Conservation (phyloP, 108 stramenopile genomes). For the Nitzschia palea region DNA sequence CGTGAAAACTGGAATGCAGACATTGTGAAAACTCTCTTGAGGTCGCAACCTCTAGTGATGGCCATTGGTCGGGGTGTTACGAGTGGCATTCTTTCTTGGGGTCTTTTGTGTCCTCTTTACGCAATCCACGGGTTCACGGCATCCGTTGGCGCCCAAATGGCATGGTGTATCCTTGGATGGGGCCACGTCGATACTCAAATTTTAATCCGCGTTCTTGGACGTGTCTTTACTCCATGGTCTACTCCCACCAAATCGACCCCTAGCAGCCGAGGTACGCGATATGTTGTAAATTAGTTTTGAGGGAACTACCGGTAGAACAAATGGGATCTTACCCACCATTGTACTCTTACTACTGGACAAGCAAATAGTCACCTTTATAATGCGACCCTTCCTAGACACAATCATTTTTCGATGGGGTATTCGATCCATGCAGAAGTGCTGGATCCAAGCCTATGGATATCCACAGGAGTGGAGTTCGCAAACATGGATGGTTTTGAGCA, state of each 20-base stretch:
- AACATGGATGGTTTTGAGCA: not conserved
- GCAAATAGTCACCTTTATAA: no score
- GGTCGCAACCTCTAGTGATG: not conserved
- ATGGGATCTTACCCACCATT: not conserved
- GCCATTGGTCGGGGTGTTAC: not conserved
- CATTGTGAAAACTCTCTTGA: not conserved
- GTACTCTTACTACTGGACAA: not conserved
- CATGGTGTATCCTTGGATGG: not conserved
- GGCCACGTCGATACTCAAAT: conserved; percentile 1
- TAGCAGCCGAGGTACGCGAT: conserved; percentile 2
- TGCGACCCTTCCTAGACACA: not conserved
- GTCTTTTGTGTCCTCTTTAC: not conserved
- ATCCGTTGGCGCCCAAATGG: not conserved
- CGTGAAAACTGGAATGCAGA: not conserved
- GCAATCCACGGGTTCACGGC: not conserved
- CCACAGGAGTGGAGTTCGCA: not conserved
- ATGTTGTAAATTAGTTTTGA: not conserved
- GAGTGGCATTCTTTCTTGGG: not conserved
- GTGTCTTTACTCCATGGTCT: not conserved
- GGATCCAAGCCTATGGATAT: not conserved
- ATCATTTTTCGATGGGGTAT: not conserved
- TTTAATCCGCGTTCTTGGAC: not conserved
- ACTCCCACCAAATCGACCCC: not conserved
- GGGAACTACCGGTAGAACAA: not conserved
- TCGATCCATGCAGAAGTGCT: not conserved